Conservation (phyloP, 768 basidiomycete genomes). For the Agaricus subrufescens region DNA sequence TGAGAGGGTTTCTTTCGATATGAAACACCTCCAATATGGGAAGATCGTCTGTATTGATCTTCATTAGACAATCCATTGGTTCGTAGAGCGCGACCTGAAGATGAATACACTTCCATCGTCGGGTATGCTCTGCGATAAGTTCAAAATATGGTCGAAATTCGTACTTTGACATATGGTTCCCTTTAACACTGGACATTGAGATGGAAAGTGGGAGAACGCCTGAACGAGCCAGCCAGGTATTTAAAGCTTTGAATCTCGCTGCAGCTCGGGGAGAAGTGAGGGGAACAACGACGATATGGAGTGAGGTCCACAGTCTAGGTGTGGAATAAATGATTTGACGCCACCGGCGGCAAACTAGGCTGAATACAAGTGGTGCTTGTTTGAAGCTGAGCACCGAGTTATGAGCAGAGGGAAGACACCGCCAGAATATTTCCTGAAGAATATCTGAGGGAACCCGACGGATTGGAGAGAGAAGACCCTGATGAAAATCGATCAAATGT, state of each 20-base stretch:
- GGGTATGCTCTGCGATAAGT: neutral
- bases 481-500: neutral
- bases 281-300: conserved; percentile 1
- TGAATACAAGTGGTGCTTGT: conserved; percentile 11
- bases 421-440: conserved; percentile 8
- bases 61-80: neutral
- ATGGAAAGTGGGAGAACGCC: conserved; percentile 4
- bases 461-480: conserved; percentile 8
- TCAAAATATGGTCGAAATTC: neutral
- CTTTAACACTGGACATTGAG: neutral
- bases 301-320: conserved; percentile 8
- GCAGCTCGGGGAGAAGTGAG: neutral
- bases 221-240: conserved; percentile 4
- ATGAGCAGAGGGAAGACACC: conserved; percentile 9
- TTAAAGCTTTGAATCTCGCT: neutral
- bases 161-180: neutral
- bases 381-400: conserved; percentile 10
- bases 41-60: neutral
- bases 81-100: neutral
- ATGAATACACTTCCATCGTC: neutral
- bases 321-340: conserved; percentile 3
- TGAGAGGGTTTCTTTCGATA: neutral
- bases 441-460: conserved; percentile 7
- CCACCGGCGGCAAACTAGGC: conserved; percentile 12
- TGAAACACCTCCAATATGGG: neutral